phyloP scores from a whole-genome alignment of 352 stramenopile genomes.

The Thraustochytrium sp. region DNA sequence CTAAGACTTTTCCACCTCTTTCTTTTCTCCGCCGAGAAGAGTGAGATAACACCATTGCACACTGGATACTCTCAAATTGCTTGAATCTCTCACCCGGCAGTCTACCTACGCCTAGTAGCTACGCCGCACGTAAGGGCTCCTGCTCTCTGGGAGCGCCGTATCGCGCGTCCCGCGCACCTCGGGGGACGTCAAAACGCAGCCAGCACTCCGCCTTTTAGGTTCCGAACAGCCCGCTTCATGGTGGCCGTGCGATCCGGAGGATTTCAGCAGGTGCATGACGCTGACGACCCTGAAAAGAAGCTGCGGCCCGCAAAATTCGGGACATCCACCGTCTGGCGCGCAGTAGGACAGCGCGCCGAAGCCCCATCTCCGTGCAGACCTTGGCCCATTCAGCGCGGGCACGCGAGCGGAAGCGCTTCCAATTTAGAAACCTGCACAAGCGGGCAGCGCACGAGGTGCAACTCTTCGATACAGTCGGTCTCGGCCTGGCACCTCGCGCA shows the following conservation, averaged over 20 bases:
- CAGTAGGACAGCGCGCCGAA: constrained; percentile 67
- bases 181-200: constrained; percentile 10
- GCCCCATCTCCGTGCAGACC: constrained; percentile 57
- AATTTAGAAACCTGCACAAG: background rate
- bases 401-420: constrained; percentile 47
- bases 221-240: background rate
- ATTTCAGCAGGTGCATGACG: background rate
- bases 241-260: background rate
- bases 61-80: too few relatives aligned
- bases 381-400: background rate
- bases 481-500: constrained; percentile 1
- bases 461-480: constrained; percentile 16
- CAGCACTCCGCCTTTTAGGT: background rate
- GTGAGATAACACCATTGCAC: too few relatives aligned
- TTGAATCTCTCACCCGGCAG: too few relatives aligned
- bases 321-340: constrained; percentile 59
- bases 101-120: too few relatives aligned
- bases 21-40: too few relatives aligned
- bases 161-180: too few relatives aligned
- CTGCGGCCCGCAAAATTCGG: background rate
- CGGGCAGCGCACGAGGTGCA: background rate
- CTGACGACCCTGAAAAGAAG: background rate
- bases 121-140: background rate
- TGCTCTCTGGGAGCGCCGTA: background rate
- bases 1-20: background rate